Evolutionary conservation across 768 basidiomycete genomes (phyloP).

Genomic region (Panaeolus cyanescens): DNA sequence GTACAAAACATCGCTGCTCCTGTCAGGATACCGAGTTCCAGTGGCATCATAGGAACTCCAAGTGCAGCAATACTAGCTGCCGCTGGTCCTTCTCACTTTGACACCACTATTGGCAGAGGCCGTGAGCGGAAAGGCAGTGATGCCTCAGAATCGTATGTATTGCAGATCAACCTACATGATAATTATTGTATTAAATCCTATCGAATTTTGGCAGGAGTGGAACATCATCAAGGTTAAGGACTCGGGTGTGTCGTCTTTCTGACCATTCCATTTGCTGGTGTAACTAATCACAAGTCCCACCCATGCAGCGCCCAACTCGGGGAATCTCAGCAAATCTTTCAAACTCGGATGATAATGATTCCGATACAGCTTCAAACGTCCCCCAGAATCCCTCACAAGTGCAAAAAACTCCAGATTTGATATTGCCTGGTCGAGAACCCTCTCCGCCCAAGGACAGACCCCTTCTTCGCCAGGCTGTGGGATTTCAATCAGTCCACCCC

Average conservation of each 20-base stretch:
- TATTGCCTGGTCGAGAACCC: constrained; percentile 27
- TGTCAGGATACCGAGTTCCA: background rate
- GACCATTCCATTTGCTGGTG: background rate
- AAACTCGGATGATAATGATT: constrained; percentile 47
- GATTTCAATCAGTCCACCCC: constrained; percentile 37
- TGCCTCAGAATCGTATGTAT: constrained; percentile 32
- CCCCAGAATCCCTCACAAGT: background rate
- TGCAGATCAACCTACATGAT: background rate
- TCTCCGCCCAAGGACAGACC: constrained; percentile 51
- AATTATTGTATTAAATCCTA: background rate
- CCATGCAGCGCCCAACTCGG: constrained; percentile 39
- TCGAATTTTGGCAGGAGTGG: constrained; percentile 46
- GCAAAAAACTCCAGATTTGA: background rate
- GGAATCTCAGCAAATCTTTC: constrained; percentile 55
- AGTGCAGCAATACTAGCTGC: background rate
- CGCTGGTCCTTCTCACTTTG: constrained; percentile 12
- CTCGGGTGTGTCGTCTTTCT: constrained; percentile 37
- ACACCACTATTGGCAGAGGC: constrained; percentile 39
- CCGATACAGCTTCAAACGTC: constrained; percentile 30
- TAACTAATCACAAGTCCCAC: background rate
- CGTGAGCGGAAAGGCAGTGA: constrained; percentile 29
- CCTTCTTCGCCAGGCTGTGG: constrained; percentile 61
- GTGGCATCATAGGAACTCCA: background rate
- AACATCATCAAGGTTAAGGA: constrained; percentile 53
- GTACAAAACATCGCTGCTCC: background rate